Conservation (phyloP, 257 asterid genomes). For the Solanum pinnatisectum region DNA sequence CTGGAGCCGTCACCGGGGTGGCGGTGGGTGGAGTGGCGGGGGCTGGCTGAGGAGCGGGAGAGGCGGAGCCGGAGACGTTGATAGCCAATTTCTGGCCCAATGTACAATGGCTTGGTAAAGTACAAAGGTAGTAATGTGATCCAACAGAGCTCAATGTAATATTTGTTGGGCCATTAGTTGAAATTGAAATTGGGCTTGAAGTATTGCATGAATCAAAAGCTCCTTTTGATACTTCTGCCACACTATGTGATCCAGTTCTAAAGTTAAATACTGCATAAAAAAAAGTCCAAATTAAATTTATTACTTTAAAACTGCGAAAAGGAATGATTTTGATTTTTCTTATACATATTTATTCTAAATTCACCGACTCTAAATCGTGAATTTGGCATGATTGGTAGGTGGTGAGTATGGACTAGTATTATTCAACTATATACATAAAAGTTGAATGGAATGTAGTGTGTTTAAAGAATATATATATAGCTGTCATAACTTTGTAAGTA, state of each 20-base stretch:
- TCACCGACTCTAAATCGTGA: neutral
- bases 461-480: neutral
- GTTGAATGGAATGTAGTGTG: neutral
- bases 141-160: conserved; percentile 41
- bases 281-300: neutral
- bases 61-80: conserved; percentile 33
- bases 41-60: conserved; percentile 16
- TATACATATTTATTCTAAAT: neutral
- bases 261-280: conserved; percentile 53
- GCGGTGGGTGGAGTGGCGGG: neutral
- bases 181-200: conserved; percentile 28
- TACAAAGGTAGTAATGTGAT: conserved; percentile 49
- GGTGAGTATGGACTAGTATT: neutral
- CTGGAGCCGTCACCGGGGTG: conserved; percentile 10
- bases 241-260: conserved; percentile 28
- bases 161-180: conserved; percentile 36
- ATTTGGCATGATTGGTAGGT: neutral
- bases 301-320: neutral
- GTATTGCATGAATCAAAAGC: conserved; percentile 41
- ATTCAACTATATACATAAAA: neutral
- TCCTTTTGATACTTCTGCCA: conserved; percentile 42
- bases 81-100: conserved; percentile 51
- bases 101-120: conserved; percentile 31
- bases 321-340: neutral
- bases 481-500: neutral